Conservation (phyloP, 1,284 basidiomycete genomes). For the Singerocomus rubriflavus region DNA sequence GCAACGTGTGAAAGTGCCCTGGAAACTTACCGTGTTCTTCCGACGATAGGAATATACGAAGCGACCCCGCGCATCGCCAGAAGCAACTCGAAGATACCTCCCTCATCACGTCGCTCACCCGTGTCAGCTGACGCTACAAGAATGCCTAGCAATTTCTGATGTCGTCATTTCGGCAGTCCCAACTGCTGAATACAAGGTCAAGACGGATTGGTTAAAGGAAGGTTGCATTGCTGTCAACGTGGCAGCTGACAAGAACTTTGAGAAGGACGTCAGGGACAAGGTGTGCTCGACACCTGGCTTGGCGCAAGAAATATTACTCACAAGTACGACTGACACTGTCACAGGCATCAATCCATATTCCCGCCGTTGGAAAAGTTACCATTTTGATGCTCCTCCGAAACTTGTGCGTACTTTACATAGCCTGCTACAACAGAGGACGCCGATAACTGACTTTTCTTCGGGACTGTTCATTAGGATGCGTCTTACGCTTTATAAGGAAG, state of each 20-base stretch:
- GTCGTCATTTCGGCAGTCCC: constrained; percentile 93
- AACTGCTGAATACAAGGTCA: constrained; percentile 83
- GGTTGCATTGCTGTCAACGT: constrained; percentile 94
- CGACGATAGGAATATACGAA: constrained; percentile 77
- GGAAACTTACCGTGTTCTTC: constrained; percentile 2
- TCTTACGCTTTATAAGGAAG: constrained; percentile 63
- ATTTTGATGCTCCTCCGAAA: constrained; percentile 97
- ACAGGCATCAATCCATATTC: constrained; percentile 88
- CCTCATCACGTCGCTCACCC: constrained; percentile 83
- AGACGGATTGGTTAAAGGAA: constrained; percentile 87
- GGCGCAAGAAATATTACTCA: constrained; percentile 11
- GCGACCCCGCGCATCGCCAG: constrained; percentile 54
- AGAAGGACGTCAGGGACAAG: constrained; percentile 88
- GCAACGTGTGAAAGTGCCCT: constrained; percentile 4
- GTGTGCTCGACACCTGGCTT: constrained; percentile 39
- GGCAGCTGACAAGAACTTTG: constrained; percentile 95
- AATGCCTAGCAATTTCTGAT: constrained; percentile 80
- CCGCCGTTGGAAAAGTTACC: constrained; percentile 94
- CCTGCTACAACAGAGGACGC: background rate
- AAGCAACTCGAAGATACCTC: constrained; percentile 57
- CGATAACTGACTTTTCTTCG: constrained; percentile 4
- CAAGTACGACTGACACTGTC: background rate
- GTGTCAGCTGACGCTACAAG: constrained; percentile 62
- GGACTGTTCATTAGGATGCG: constrained; percentile 51
- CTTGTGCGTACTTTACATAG: constrained; percentile 51